These are phyloP conservation scores for Amaranthus tricolor DNA, from an alignment of 179 eudicot species.

Conservation along the genomic window DNA sequence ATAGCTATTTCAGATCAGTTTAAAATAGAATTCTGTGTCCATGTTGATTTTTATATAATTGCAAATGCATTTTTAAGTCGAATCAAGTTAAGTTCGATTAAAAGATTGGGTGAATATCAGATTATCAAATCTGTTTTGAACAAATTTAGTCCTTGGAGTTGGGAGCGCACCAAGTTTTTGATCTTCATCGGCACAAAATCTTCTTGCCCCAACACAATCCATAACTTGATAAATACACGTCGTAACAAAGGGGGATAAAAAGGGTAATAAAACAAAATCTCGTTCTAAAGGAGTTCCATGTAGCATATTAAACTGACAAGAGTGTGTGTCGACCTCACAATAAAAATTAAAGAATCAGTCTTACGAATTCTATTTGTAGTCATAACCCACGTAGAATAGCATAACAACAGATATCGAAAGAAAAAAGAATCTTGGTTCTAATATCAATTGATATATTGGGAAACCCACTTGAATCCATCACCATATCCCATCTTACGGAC, in stretches of 20 bases:
- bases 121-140: no score
- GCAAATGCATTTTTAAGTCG: no score
- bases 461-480: slow-evolving; percentile 43
- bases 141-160: no score
- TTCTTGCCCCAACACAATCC: no score
- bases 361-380: slow-evolving; percentile 22
- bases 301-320: slow-evolving; percentile 19
- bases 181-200: no score
- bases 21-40: no score
- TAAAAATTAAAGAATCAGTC: slow-evolving; percentile 37
- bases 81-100: no score
- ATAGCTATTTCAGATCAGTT: no score
- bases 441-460: slow-evolving; percentile 40
- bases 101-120: no score
- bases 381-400: slow-evolving; percentile 11
- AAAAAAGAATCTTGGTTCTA: neutral
- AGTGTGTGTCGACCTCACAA: slow-evolving; percentile 15
- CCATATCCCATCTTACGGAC: slow-evolving; percentile 50
- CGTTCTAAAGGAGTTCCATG: slow-evolving; percentile 16
- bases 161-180: no score
- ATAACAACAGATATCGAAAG: slow-evolving; percentile 4
- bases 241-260: neutral
- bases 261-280: slow-evolving; percentile 16
- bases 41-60: no score
- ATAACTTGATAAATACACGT: no score